Base-by-base conservation (phyloP, 345 rosid species). In the Geranium rotundifolium region DNA sequence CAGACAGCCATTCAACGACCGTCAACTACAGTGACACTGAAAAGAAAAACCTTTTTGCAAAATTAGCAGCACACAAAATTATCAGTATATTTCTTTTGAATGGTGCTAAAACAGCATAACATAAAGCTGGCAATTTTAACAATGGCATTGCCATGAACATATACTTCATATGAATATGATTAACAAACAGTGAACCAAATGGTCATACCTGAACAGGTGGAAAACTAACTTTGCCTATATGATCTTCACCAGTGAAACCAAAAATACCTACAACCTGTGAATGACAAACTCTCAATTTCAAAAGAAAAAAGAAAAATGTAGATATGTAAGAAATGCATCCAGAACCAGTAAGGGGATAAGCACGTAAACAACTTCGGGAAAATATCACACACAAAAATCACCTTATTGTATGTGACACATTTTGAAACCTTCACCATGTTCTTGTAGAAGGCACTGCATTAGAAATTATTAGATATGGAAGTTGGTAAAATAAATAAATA, bases 211-310 rank as follows among this genome's bases (percentile, higher is more conserved):
- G 97, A 29, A 90, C 90, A 14, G 96, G 88, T 14, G 99, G 99
- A 77, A 90, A 93, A 77, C 90, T 76, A 71, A 84, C 78, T 84
- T 93, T 93, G 57, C 91, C 99, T 31, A 90, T 90, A 74, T 82
- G 87, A 80, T 93, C 97, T 86, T 93, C 99, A 50, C 97, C 97
- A 0, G 75, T 73, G 73, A 93, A 93, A 69, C 96, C 99, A 79
- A 92, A 92, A 67, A 87, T 90, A 67, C 91, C 95, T 39, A 78
- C 81, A 75, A 74, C 95, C 95, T 89, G 75, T 8, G 50, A 55
- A 73, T 58, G 67, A 19, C 37, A 34, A 17, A 19, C 14, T 50
- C 61, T 18, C 29, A 63, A 65, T 17, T 12, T 59, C 12, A 29
- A 14, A 19, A 50, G 29, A 34, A 49, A 63, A 27, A 55, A 55